Percentiles rank a stretch among this genome's conserved stretches.
Evolutionary conservation across 345 rosid species (phyloP).

Genomic region (Linum trigynum): DNA sequence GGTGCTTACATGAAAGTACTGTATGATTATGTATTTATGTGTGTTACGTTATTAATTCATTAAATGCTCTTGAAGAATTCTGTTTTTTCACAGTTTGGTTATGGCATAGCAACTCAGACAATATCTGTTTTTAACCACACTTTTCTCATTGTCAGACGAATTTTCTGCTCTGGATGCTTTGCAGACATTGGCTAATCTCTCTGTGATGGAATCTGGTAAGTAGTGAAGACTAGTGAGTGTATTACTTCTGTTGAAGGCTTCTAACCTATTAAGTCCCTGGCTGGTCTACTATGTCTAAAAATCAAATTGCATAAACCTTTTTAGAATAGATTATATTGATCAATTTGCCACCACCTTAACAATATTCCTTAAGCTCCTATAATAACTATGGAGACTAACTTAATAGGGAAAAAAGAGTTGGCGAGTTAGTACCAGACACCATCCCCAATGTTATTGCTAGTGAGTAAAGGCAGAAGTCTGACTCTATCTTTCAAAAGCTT

Average conservation of each 20-base stretch:
- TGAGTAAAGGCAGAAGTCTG: no score
- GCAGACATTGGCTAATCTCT: slow-evolving; percentile 22
- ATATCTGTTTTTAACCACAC: not conserved
- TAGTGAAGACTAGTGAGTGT: not conserved
- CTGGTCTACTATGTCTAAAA: not conserved
- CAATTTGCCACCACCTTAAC: no score
- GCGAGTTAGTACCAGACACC: no score
- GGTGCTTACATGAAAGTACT: not conserved
- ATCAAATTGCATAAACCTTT: no score
- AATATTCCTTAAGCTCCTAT: no score
- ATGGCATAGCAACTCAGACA: not conserved
- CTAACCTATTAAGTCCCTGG: not conserved
- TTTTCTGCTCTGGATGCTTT: slow-evolving; percentile 17
- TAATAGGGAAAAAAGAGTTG: no score
- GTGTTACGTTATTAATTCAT: not conserved
- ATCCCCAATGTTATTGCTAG: no score
- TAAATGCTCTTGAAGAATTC: not conserved
- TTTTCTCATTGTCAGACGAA: slow-evolving; percentile 20
- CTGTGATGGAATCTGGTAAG: slow-evolving; percentile 23
- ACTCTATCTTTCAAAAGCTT: no score
- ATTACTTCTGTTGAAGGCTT: no score
- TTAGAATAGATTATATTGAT: no score
- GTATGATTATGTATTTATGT: not conserved
- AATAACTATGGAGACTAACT: no score
- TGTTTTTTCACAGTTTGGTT: not conserved